Percentiles rank a stretch among this genome's conserved stretches.
Conservation (phyloP, 106 monocot species). For the Narthecium ossifragum region DNA sequence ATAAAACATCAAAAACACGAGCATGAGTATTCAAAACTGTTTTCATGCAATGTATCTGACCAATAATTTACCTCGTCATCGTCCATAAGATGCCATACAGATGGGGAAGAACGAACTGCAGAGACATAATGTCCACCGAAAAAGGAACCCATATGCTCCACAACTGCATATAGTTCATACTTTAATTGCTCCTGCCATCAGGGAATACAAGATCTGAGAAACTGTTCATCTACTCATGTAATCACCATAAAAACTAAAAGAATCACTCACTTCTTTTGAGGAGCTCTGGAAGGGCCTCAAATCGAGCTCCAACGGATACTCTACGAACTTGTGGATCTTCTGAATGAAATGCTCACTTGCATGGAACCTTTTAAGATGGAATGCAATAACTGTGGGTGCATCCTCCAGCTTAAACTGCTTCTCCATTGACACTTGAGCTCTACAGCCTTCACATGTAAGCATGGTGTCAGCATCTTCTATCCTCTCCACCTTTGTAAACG, state of each 20-base stretch:
- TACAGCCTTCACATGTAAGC: slow-evolving; percentile 60
- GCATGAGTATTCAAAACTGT: background rate
- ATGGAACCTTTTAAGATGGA: slow-evolving; percentile 75
- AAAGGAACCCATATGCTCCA: slow-evolving; percentile 18
- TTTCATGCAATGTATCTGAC: background rate
- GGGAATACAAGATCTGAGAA: background rate
- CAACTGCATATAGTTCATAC: slow-evolving; percentile 26
- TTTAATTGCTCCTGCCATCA: slow-evolving; percentile 13
- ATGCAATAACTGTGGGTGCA: slow-evolving; percentile 42
- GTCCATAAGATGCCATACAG: slow-evolving; percentile 21
- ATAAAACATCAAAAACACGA: background rate
- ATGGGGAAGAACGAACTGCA: slow-evolving; percentile 13
- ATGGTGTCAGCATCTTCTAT: slow-evolving; percentile 46
- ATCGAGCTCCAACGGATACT: slow-evolving; percentile 56
- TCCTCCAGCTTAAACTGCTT: slow-evolving; percentile 53
- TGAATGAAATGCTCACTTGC: slow-evolving; percentile 9
- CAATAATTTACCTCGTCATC: slow-evolving; percentile 14
- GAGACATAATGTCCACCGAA: slow-evolving; percentile 16
- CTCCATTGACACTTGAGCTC: slow-evolving; percentile 30
- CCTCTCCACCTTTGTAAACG: slow-evolving; percentile 54
- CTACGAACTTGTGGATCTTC: slow-evolving; percentile 58
- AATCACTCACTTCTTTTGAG: slow-evolving; percentile 17
- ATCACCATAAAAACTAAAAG: background rate
- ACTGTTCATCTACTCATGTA: background rate
- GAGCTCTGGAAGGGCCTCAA: slow-evolving; percentile 43